These are phyloP conservation scores for Melocanna baccifera DNA, from an alignment of 176 grass and related monocot species.

Conservation along the genomic window DNA sequence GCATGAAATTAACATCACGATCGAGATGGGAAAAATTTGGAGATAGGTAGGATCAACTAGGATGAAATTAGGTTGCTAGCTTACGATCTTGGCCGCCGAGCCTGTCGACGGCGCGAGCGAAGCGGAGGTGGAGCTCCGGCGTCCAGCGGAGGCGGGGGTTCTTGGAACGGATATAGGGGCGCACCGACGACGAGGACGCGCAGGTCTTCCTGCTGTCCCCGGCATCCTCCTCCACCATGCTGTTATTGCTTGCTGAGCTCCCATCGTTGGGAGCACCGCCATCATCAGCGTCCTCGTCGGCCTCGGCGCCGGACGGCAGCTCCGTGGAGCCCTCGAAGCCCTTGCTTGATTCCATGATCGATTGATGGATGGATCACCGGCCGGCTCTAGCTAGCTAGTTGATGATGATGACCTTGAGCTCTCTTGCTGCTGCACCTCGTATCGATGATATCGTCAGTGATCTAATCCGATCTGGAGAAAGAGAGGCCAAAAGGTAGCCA, in stretches of 20 bases:
- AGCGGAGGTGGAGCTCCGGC: slow-evolving; percentile 63
- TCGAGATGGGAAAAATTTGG: not conserved
- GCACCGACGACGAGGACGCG: slow-evolving; percentile 15
- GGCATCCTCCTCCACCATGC: slow-evolving; percentile 64
- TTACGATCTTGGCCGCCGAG: slow-evolving; percentile 78
- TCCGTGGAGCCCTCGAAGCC: not conserved
- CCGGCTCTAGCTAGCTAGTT: not conserved
- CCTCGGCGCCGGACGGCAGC: not conserved
- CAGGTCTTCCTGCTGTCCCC: not conserved
- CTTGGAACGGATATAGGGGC: slow-evolving; percentile 66
- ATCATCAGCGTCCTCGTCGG: not conserved
- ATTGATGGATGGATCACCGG: not conserved
- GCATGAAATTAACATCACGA: not conserved
- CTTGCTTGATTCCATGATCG: slow-evolving; percentile 9
- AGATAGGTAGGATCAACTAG: not conserved
- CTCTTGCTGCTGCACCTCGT: not conserved
- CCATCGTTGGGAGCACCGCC: not conserved
- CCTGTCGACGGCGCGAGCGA: slow-evolving; percentile 58
- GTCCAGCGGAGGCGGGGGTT: slow-evolving; percentile 83
- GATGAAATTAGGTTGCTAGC: not conserved
- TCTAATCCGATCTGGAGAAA: not conserved
- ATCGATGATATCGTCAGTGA: not conserved
- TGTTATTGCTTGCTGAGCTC: slow-evolving; percentile 47
- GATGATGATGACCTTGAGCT: not conserved
- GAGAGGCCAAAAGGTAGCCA: slow-evolving; percentile 14